These are phyloP conservation scores for Exophiala sp. DNA, from an alignment of 2,329 filamentous ascomycete species.

Conservation along the genomic window DNA sequence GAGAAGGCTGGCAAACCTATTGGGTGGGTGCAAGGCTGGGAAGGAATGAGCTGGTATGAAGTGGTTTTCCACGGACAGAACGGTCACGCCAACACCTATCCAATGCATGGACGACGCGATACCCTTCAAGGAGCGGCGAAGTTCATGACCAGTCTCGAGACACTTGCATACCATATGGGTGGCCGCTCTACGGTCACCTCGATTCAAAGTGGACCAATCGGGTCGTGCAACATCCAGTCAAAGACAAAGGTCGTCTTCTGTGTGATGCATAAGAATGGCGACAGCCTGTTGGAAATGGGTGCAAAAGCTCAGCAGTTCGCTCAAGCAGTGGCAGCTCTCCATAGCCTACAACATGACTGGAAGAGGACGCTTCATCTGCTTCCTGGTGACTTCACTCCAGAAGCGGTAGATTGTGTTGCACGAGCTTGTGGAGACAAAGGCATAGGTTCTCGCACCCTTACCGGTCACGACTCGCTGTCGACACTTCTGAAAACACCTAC, in stretches of 20 bases:
- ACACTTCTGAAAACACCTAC: constrained; percentile 27
- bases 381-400: constrained; percentile 27
- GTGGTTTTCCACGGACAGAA: constrained; percentile 19
- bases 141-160: constrained; percentile 14
- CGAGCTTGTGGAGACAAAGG: constrained; percentile 29
- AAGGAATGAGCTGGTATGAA: constrained; percentile 23
- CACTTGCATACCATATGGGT: constrained; percentile 16
- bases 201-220: constrained; percentile 23
- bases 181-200: constrained; percentile 31
- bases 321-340: constrained; percentile 17
- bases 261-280: constrained; percentile 29
- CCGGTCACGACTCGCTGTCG: constrained; percentile 31
- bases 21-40: constrained; percentile 18
- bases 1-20: constrained; percentile 21
- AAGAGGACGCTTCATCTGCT: constrained; percentile 24
- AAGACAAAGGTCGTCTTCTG: constrained; percentile 28
- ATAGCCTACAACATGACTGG: constrained; percentile 25
- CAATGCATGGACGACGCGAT: constrained; percentile 20
- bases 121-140: constrained; percentile 17
- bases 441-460: constrained; percentile 25
- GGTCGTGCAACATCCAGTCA: constrained; percentile 33
- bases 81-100: constrained; percentile 21
- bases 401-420: constrained; percentile 28
- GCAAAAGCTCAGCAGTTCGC: constrained; percentile 21
- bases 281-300: constrained; percentile 28